Evolutionary conservation across 495 filamentous ascomycete species (phyloP), one percentile per base, ranked within the genome.

Genomic region (Talaromyces borbonicus): DNA sequence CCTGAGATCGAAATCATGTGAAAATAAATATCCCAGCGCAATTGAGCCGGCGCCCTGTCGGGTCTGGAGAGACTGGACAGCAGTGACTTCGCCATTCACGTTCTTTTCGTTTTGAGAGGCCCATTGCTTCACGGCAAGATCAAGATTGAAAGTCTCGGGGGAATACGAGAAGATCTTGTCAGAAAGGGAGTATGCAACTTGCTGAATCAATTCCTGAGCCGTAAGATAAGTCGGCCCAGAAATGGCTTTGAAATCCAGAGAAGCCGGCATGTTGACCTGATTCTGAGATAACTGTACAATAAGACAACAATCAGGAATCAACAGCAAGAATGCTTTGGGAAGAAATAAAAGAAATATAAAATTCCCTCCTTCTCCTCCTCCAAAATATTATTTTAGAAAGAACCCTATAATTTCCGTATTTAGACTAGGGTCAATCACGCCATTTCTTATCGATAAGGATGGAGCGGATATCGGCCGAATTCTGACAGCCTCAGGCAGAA

Each of bases 101-200:
- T 97, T 97, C 56, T 73, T 67, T 50, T 84, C 82, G 23, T 72
- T 63, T 42, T 72, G 59, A 3, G 59, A 54, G 25, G 75, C 73
- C 92, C 92, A 98, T 49, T 79, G 59, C 58, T 81, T 83, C 12
- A 84, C 78, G 23, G 90, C 84, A 40, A 78, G 56, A 64, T 96
- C 90, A 39, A 98, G 74, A 55, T 90, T 83, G 56, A 95, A 97
- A 20, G 85, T 82, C 53, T 94, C 84, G 7, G 90, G 88, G 12
- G 93, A 96, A 68, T 95, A 96, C 27, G 89, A 84, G 68, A 95
- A 98, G 62, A 97, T 79, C 69, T 92, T 93, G 71, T 96, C 88
- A 47, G 87, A 95, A 48, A 98, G 75, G 41, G 83, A 69, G 63
- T 94, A 97, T 42, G 92, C 84, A 47, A 95, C 88, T 66, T 98